Evolutionary conservation across 2,329 filamentous ascomycete genomes (phyloP), one percentile per base, ranked within the genome.

Genomic region (Ceratocystis huliohia): DNA sequence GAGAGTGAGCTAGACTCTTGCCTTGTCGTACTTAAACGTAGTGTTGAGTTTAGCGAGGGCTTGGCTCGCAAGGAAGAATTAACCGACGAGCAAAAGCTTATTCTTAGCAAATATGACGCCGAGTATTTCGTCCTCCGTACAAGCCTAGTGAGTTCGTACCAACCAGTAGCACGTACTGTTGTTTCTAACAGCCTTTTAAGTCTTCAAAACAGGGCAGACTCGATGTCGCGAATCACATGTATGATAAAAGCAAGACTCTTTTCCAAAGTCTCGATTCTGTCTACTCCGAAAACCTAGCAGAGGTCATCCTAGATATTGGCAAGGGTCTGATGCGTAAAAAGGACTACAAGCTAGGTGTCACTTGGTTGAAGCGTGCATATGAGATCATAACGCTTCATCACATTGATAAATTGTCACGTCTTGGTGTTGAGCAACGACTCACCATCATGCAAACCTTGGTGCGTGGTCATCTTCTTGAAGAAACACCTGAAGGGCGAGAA

Each of bases 161-260:
- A 7, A 57, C 59, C 1, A 44, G 6, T 5, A 1, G 20, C 10
- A 20, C 8, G 5, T 5, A 4, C 20, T 30, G n/a, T n/a, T 53
- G 0, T 62, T 7, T 28, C 72, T 74, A 63, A 73, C 64, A 1
- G 10, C 2, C 17, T 41, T 20, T 61, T 8, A 20, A 93, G 89
- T 82, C 86, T 37, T 96, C 87, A 85, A 84, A 85, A 70, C 86
- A 91, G 72, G 80, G 83, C 50, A 83, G 87, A 50, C 78, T 88
- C 15, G 88, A 93, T 67, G 82, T 91, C 61, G 89, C 89, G 33
- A 89, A 96, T 65, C 84, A 90, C 73, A 84, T 94, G 79, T 92
- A 87, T 74, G 75, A 75, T 45, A 88, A 88, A 70, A 75, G 84
- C 1, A 75, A 77, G 70, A 76, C 68, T n/a, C 73, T 75, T 8